Evolutionary conservation across 2,329 filamentous ascomycete species (phyloP), one percentile per base, ranked within the genome.

Genomic region (Penicillium sp.): DNA sequence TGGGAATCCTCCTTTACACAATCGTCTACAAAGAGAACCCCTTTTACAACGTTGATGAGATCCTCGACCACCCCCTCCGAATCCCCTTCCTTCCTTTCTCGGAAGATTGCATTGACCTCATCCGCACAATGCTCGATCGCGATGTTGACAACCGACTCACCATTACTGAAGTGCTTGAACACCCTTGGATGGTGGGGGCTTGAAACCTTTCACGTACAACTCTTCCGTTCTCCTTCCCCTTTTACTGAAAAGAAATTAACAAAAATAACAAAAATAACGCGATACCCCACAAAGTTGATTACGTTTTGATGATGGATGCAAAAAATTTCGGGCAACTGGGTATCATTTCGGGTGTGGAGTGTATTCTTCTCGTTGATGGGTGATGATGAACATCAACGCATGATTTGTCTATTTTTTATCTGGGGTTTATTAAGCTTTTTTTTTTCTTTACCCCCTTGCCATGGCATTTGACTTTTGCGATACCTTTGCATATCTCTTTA

Each of bases 21-120:
- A 97, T 99, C 69, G 89, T 97, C 69, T 99, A 99, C 82, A 99
- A 97, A 78, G 94, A 99, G 77, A 99, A 99, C 70, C 93, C 94
- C 0, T 99, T 97, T 75, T 97, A 97, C 82, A 95, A 89, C 75
- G 94, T 97, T 68, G 94, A 99, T 74, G 94, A 99, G 79, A 99
- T 99, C 69, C 95, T 97, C 85, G 94, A 99, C 72, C 92, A 93
- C 69, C 93, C 97, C 66, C 80, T 99, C 57, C 85, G 94, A 46
- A 88, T 99, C 29, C 94, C 94, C 0, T 97, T 77, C 60, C 62
- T 79, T 20, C 77, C 76, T 5, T 79, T 78, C 59, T 77, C 90
- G 73, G 92, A 97, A 62, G 89, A 92, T 63, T 96, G 92, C 73
- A 95, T 99, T 63, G 89, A 97, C 66, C 81, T 99, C 50, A 89